Evolutionary conservation across 1,284 basidiomycete species (phyloP), one percentile per base, ranked within the genome.

Genomic region (Papiliotrema nemorosa): DNA sequence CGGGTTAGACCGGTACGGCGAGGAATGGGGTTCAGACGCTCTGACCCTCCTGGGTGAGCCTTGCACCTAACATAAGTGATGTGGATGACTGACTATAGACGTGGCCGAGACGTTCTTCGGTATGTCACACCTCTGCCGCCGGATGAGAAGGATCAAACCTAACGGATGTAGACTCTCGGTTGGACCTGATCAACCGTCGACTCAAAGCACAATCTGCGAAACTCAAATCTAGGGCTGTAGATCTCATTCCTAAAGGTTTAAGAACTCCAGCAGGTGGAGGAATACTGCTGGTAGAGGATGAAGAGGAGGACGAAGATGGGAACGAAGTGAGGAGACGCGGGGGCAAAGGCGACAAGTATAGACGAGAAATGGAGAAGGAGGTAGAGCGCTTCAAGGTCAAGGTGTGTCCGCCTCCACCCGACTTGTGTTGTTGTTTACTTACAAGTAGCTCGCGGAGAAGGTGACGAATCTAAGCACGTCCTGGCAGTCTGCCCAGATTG

Each of bases 401-500:
- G 77, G 82, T 82, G 47, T 55, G 77, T 54, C 16, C 10, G 26
- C 13, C 13, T 31, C 16, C 24, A 13, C 25, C 21, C 34, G 26
- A 7, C 31, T 7, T 40, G 3, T 18, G 21, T 18, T 5, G 12
- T 4, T 26, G 3, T 25, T 5, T 20, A 20, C 47, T 40, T 25
- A 43, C 5, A 22, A 5, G 31, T 43, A 71, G 62, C 66, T 75
- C 27, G 63, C 59, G 4, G 57, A 50, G 12, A 72, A 90, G 84
- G 82, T 93, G 35, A 85, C 86, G 1, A 78, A 80, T 49, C 76
- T 96, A 13, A 78, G 84, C 25, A 78, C 81, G 12, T 84, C 86
- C 36, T 81, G 92, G 92, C 84, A 90, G 60, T 90, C 89, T 26
- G 86, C 90, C 1, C 92, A 93, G 68, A 87, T 91, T 33, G 85